Conservation (phyloP, 2,329 filamentous ascomycete genomes). For the Colletotrichum sp. region DNA sequence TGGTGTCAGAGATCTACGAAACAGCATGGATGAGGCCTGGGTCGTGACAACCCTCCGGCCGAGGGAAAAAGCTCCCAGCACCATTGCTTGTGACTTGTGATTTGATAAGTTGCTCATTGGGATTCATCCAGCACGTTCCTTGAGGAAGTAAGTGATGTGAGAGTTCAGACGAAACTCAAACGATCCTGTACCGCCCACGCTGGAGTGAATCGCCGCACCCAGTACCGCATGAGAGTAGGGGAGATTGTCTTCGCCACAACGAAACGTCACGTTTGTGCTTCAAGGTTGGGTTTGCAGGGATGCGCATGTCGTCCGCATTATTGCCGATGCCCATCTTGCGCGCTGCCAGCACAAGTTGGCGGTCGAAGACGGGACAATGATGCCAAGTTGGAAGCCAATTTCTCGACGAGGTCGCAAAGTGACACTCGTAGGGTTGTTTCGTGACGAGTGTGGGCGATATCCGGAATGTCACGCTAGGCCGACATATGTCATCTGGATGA, state of each 20-base stretch:
- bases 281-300: background rate
- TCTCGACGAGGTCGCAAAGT: background rate
- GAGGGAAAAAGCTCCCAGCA: background rate
- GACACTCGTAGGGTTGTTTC: background rate
- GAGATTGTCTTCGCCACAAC: background rate
- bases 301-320: background rate
- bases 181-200: background rate
- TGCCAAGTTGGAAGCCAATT: background rate
- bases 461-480: background rate
- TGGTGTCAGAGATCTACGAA: conserved; percentile 11
- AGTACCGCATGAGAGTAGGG: background rate
- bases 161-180: conserved; percentile 9
- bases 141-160: background rate
- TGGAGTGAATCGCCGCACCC: background rate
- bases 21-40: conserved; percentile 3
- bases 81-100: background rate
- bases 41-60: background rate
- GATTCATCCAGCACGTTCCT: background rate
- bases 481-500: conserved; percentile 9
- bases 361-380: background rate
- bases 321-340: background rate
- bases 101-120: background rate
- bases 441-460: background rate
- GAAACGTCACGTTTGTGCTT: conserved; percentile 14
- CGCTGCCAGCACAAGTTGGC: background rate